Base-by-base conservation (phyloP, 805 yeast genomes). In the Nakazawaea sp. region DNA sequence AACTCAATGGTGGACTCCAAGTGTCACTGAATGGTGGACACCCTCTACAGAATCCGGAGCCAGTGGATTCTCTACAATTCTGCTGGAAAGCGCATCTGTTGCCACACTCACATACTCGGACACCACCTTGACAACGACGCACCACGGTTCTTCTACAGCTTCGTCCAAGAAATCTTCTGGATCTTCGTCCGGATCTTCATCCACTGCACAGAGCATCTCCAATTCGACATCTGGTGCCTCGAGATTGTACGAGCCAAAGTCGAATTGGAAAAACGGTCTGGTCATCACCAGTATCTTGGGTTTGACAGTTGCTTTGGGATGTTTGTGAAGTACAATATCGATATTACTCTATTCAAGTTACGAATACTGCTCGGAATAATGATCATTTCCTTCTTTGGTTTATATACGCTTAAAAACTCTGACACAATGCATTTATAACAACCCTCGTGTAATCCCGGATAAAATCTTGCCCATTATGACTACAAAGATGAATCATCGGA, bases 1-100 rank as follows among this genome's bases (percentile, higher is more conserved):
- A 25, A 38, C 41, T 13, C 30, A n/a, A 2, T 38, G 41, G 41
- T 38, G 41, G 41, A 33, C 41, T 15, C 37, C 37, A n/a, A 29
- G 29, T 19, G 18, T 9, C 4, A 29, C 31, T 11, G 32, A n/a
- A 17, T 38, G 41, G 41, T 38, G 41, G 41, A 38, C 41, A 10
- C 37, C 41, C 9, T 37, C 41, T n/a, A 32, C 36, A 5, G 18
- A 33, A 7, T 27, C 19, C 15, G 18, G 11, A 3, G 21, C 15
- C 11, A n/a, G n/a, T n/a, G n/a, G n/a, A n/a, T n/a, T n/a, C n/a
- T n/a, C n/a, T n/a, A n/a, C n/a, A n/a, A n/a, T n/a, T n/a, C 10
- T 23, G 6, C 21, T 34, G 8, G 34, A 23, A 12, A 9, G 37
- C 11, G 43, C 27, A n/a, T 12, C 25, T 12, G 37, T 32, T 3